Conservation (phyloP, 192 early-diverging fungal genomes). For the Backusella morwellensis region DNA sequence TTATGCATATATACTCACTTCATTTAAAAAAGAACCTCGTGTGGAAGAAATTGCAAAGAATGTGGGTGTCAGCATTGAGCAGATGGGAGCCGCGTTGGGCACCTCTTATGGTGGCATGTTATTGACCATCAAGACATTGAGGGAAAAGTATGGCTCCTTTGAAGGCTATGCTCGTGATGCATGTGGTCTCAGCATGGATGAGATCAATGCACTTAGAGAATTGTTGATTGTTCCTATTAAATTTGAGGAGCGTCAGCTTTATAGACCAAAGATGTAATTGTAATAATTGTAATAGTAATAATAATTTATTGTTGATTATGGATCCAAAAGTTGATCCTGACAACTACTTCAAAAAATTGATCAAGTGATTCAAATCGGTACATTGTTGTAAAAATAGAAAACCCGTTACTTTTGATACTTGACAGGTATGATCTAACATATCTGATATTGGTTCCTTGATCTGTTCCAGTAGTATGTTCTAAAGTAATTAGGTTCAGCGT, state of each 20-base stretch:
- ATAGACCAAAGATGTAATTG: slow-evolving; percentile 14
- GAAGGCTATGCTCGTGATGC: slow-evolving; percentile 41
- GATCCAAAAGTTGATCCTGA: not conserved
- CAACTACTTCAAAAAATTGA: no score
- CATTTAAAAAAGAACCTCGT: slow-evolving; percentile 12
- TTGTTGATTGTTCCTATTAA: slow-evolving; percentile 41
- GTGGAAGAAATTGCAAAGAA: slow-evolving; percentile 17
- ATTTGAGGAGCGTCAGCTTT: slow-evolving; percentile 34
- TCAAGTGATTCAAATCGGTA: not conserved
- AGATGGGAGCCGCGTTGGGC: slow-evolving; percentile 25
- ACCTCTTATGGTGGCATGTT: slow-evolving; percentile 28
- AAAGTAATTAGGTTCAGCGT: no score
- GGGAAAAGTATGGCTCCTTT: slow-evolving; percentile 46
- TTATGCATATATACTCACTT: not conserved
- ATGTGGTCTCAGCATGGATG: slow-evolving; percentile 35
- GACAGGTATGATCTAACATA: no score
- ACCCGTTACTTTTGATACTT: no score
- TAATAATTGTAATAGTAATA: not conserved
- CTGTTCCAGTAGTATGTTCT: no score
- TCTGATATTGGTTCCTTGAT: no score
- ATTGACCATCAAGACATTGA: slow-evolving; percentile 34
- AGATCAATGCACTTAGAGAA: slow-evolving; percentile 39
- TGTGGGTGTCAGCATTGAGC: slow-evolving; percentile 15
- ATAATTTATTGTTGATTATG: not conserved
- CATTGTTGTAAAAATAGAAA: not conserved